Evolutionary conservation across 495 filamentous ascomycete genomes (phyloP), one percentile per base, ranked within the genome.

Genomic region (Hyphodiscus hymeniophilus): DNA sequence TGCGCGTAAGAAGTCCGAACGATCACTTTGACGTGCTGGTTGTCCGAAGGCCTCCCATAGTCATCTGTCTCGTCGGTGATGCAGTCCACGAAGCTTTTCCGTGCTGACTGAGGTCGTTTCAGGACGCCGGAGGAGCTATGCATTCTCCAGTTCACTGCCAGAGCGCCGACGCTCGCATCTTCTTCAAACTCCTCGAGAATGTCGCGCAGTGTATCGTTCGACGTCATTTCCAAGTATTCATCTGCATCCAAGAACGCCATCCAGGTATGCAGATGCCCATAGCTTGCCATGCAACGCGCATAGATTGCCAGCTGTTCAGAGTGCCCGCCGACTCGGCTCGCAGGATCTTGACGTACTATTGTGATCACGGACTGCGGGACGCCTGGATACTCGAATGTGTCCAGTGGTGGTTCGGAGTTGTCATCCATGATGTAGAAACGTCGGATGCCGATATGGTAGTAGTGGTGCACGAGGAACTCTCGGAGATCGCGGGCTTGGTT

Each of bases 341-440:
- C 18, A 8, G 38, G 16, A 16, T 31, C 15, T 16, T 45, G 20
- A 18, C 40, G 56, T 11, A 20, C 32, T 30, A 59, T 59, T 6
- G 50, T 56, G 15, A 59, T 15, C 23, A 39, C 31, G 6, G 45
- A n/a, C 10, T 24, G 42, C 12, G 54, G 44, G 21, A 50, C 43
- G 6, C 54, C 54, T 22, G 42, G 43, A 22, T 57, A 38, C n/a
- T 45, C 38, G 13, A 22, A 40, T 17, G 15, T 33, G 11, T 41
- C 48, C 30, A 61, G 42, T 17, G 48, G 47, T 28, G 59, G 56
- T 7, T 38, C 20, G 42, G 56, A 56, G n/a, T 54, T 50, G 38
- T 61, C 56, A 32, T 61, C 59, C 56, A 59, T 56, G 36, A 61
- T 46, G 33, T 61, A 61, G 24, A 61, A 59, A 7, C 59, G 49